These are phyloP conservation scores for Colletotrichum lindemuthianum DNA, from an alignment of 2,329 filamentous ascomycete species.

Conservation along the genomic window DNA sequence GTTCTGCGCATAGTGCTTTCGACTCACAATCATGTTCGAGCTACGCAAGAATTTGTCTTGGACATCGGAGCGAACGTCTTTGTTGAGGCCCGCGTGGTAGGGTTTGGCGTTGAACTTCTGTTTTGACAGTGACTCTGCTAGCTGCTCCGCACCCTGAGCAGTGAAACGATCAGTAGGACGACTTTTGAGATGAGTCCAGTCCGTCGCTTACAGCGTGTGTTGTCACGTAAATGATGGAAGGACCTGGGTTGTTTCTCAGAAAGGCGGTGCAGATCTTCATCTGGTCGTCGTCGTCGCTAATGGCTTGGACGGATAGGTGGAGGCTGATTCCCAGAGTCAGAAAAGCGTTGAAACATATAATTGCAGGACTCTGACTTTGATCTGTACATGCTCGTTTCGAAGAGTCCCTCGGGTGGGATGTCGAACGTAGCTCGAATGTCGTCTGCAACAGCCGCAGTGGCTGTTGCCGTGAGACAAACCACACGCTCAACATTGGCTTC, in stretches of 20 bases:
- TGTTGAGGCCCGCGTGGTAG: slow-evolving; percentile 63
- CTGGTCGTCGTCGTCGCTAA: slow-evolving; percentile 50
- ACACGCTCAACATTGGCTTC: slow-evolving; percentile 68
- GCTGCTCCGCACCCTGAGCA: slow-evolving; percentile 53
- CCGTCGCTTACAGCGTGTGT: slow-evolving; percentile 53
- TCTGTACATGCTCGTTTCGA: slow-evolving; percentile 68
- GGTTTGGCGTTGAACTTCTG: slow-evolving; percentile 53
- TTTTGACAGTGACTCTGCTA: slow-evolving; percentile 50
- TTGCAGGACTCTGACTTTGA: slow-evolving; percentile 52
- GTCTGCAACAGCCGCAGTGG: slow-evolving; percentile 63
- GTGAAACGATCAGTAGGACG: not conserved
- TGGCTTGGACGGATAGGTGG: slow-evolving; percentile 60
- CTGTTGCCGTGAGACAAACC: slow-evolving; percentile 69
- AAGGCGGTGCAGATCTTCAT: slow-evolving; percentile 56
- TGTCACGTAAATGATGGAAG: slow-evolving; percentile 71
- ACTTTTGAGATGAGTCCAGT: too few species aligned
- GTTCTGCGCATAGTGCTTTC: not conserved
- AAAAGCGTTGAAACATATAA: accelerated
- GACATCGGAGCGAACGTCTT: slow-evolving; percentile 53
- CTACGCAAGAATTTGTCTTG: slow-evolving; percentile 64
- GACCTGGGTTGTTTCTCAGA: slow-evolving; percentile 59
- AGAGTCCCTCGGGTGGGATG: slow-evolving; percentile 60
- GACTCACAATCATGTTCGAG: slow-evolving; percentile 47
- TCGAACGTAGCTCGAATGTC: slow-evolving; percentile 64
- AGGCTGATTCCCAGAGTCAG: slow-evolving; percentile 47